Evolutionary conservation across 2,329 filamentous ascomycete genomes (phyloP).

Genomic region (Remersonia thermophila): DNA sequence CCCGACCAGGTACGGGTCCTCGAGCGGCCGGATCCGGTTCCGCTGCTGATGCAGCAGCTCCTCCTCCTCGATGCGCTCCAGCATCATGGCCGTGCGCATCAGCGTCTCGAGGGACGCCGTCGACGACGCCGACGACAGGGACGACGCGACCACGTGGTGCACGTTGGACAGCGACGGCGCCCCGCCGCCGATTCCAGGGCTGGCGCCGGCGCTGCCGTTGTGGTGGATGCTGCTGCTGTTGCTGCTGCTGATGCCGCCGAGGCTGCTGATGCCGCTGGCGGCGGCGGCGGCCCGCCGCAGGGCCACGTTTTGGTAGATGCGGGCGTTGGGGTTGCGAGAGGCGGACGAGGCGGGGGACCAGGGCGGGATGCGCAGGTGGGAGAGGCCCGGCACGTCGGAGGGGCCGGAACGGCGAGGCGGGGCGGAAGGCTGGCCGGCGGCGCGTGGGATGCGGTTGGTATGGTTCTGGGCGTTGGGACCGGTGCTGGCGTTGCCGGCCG

Average conservation of each 20-base stretch:
- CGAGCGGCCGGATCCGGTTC: conserved; percentile 36
- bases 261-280: too few species aligned
- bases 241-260: conserved; percentile 27
- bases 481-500: too few species aligned
- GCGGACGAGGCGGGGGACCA: conserved; percentile 44
- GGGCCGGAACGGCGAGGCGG: conserved; percentile 14
- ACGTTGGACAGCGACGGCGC: too few species aligned
- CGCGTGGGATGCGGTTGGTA: conserved; percentile 22
- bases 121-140: conserved; percentile 19
- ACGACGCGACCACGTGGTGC: too few species aligned
- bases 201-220: too few species aligned
- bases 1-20: conserved; percentile 57
- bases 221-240: neutral
- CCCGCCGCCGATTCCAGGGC: too few species aligned
- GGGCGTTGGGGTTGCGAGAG: conserved; percentile 40
- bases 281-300: conserved; percentile 44
- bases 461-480: conserved; percentile 12
- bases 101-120: conserved; percentile 18
- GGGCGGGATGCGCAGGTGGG: conserved; percentile 43
- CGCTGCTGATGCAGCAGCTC: conserved; percentile 12
- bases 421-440: conserved; percentile 39
- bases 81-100: conserved; percentile 19
- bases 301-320: conserved; percentile 53
- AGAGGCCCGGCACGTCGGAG: conserved; percentile 30
- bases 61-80: conserved; percentile 28